Evolutionary conservation across 2,329 filamentous ascomycete genomes (phyloP).

Genomic region (Amesomyces nigricolor): DNA sequence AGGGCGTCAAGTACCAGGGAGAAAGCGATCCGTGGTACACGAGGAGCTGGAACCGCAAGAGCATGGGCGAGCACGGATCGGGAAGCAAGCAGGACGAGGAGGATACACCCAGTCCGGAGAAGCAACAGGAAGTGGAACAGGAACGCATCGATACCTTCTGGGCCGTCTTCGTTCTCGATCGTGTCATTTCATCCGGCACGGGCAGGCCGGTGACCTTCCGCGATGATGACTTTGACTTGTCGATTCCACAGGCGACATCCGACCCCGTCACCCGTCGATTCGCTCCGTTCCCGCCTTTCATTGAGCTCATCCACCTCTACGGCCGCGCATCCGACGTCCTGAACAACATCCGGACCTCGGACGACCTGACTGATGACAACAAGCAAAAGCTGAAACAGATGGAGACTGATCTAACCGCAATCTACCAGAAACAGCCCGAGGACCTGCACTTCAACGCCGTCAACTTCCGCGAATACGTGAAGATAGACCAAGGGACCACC

Average conservation of each 20-base stretch:
- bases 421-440: slow-evolving; percentile 67
- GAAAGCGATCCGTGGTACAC: slow-evolving; percentile 47
- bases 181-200: slow-evolving; percentile 81
- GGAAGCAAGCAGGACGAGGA: slow-evolving; percentile 37
- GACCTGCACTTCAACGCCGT: slow-evolving; percentile 76
- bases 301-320: slow-evolving; percentile 80
- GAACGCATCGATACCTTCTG: slow-evolving; percentile 85
- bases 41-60: slow-evolving; percentile 39
- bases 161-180: slow-evolving; percentile 82
- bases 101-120: slow-evolving; percentile 40
- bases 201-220: slow-evolving; percentile 77
- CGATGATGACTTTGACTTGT: slow-evolving; percentile 79
- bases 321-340: slow-evolving; percentile 78
- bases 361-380: slow-evolving; percentile 70
- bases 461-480: slow-evolving; percentile 82
- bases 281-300: slow-evolving; percentile 70
- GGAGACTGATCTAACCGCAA: slow-evolving; percentile 69
- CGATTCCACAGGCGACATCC: slow-evolving; percentile 51
- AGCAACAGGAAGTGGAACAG: slow-evolving; percentile 64
- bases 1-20: slow-evolving; percentile 62
- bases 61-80: slow-evolving; percentile 26
- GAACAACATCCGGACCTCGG: slow-evolving; percentile 69
- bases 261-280: slow-evolving; percentile 63
- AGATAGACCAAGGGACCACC: slow-evolving; percentile 73
- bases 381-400: slow-evolving; percentile 67